Conservation (phyloP, 805 yeast genomes). For the Yueomyces sinensis region DNA sequence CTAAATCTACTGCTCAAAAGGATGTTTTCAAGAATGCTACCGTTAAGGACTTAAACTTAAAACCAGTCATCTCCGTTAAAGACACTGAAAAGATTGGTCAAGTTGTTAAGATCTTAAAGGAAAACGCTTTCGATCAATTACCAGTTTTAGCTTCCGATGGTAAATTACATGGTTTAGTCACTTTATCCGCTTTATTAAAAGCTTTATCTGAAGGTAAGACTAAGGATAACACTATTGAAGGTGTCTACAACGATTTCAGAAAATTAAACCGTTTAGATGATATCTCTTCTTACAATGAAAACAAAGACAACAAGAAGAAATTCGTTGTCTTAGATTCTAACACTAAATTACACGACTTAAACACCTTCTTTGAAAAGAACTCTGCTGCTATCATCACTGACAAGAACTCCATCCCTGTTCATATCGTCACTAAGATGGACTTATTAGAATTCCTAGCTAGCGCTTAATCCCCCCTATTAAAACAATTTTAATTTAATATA, state of each 20-base stretch:
- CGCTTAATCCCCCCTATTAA: too few species aligned
- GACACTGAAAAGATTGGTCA: slow-evolving; percentile 44
- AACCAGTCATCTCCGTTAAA: slow-evolving; percentile 68
- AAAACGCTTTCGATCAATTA: slow-evolving; percentile 73
- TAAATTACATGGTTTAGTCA: slow-evolving; percentile 60
- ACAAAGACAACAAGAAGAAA: slow-evolving; percentile 50
- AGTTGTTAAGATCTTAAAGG: slow-evolving; percentile 57
- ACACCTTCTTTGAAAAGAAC: slow-evolving; percentile 71
- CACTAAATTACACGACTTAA: slow-evolving; percentile 55
- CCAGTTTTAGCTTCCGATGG: slow-evolving; percentile 54
- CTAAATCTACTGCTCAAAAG: slow-evolving; percentile 6
- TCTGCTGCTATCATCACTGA: slow-evolving; percentile 78
- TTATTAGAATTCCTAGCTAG: slow-evolving; percentile 39
- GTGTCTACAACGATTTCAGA: slow-evolving; percentile 55
- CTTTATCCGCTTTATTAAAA: slow-evolving; percentile 60
- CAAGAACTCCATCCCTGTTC: slow-evolving; percentile 51
- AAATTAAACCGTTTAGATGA: slow-evolving; percentile 46
- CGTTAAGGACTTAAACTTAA: slow-evolving; percentile 56
- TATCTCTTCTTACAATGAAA: slow-evolving; percentile 49
- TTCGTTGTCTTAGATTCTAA: slow-evolving; percentile 53
- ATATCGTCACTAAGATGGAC: slow-evolving; percentile 81
- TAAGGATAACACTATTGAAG: slow-evolving; percentile 38
- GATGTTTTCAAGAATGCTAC: slow-evolving; percentile 41
- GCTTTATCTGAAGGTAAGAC: slow-evolving; percentile 49
- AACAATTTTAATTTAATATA: too few species aligned